These are phyloP conservation scores for Wickerhamiella occidentalis DNA, from an alignment of 805 yeast genomes.

Conservation along the genomic window DNA sequence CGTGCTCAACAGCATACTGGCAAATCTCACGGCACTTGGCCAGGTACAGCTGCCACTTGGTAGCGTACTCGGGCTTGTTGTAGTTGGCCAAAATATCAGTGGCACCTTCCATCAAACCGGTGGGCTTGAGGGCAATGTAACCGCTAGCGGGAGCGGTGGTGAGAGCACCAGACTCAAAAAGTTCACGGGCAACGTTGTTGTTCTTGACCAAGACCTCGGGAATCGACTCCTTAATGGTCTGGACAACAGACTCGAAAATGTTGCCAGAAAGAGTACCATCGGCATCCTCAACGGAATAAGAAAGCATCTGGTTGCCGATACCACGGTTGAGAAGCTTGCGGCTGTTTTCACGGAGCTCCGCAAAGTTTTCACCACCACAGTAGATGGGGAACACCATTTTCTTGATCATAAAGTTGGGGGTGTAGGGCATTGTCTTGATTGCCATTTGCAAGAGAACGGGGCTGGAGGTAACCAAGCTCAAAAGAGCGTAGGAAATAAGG, in stretches of 20 bases:
- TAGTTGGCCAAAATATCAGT: conserved; percentile 57
- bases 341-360: conserved; percentile 63
- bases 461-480: conserved; percentile 27
- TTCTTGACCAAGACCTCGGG: conserved; percentile 51
- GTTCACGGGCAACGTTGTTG: conserved; percentile 31
- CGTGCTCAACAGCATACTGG: conserved; percentile 35
- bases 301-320: conserved; percentile 88
- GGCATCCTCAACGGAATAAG: conserved; percentile 85
- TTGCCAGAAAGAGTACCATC: conserved; percentile 42
- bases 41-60: conserved; percentile 46
- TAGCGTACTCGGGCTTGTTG: conserved; percentile 39
- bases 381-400: conserved; percentile 67
- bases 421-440: conserved; percentile 27
- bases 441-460: conserved; percentile 25
- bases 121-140: conserved; percentile 85
- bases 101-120: conserved; percentile 73
- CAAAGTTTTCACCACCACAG: conserved; percentile 77
- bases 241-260: conserved; percentile 33
- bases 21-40: conserved; percentile 55
- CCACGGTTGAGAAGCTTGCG: conserved; percentile 55
- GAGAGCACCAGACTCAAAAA: conserved; percentile 25
- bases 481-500: conserved; percentile 24
- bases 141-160: conserved; percentile 75
- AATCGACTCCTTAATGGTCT: conserved; percentile 43
- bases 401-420: conserved; percentile 58